Evolutionary conservation across 257 asterid species (phyloP).

Genomic region (Orobanche coerulescens): DNA sequence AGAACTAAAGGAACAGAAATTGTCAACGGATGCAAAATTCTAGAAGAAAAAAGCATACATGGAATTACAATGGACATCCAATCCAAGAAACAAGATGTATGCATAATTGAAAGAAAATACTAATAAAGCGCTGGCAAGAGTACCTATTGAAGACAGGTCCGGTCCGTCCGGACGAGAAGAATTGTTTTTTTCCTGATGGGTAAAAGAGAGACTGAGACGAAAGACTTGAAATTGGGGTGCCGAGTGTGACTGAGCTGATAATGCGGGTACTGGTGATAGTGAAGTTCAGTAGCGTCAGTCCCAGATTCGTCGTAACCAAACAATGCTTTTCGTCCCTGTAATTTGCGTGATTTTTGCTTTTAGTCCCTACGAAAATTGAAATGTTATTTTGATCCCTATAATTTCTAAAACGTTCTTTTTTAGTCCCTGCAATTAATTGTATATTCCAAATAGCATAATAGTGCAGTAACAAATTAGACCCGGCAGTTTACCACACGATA

Average conservation of each 20-base stretch:
- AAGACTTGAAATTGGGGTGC: slow-evolving; percentile 15
- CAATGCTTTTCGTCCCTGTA: too few relatives aligned
- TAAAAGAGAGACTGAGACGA: slow-evolving; percentile 9
- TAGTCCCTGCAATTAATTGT: too few relatives aligned
- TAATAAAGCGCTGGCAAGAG: background rate
- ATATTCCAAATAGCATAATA: too few relatives aligned
- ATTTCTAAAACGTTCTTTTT: too few relatives aligned
- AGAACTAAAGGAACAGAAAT: background rate
- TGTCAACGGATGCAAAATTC: too few relatives aligned
- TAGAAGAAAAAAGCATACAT: background rate
- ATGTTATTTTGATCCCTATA: too few relatives aligned
- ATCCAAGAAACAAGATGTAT: background rate
- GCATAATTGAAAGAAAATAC: background rate
- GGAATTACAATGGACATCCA: background rate
- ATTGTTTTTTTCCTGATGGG: background rate
- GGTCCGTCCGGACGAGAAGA: slow-evolving; percentile 8
- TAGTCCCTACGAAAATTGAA: too few relatives aligned
- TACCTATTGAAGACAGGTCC: slow-evolving; percentile 29
- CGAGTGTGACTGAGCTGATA: slow-evolving; percentile 13
- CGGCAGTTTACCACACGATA: too few relatives aligned
- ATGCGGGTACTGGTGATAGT: background rate
- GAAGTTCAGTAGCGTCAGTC: slow-evolving; percentile 20
- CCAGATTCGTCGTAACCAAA: slow-evolving; percentile 20
- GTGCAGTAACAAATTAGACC: too few relatives aligned
- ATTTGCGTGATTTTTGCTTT: too few relatives aligned